A percentile compares a stretch with the other conserved stretches of the same genome.
Conservation (phyloP, 2,329 filamentous ascomycete species). For the Aspergillus clavatus region DNA sequence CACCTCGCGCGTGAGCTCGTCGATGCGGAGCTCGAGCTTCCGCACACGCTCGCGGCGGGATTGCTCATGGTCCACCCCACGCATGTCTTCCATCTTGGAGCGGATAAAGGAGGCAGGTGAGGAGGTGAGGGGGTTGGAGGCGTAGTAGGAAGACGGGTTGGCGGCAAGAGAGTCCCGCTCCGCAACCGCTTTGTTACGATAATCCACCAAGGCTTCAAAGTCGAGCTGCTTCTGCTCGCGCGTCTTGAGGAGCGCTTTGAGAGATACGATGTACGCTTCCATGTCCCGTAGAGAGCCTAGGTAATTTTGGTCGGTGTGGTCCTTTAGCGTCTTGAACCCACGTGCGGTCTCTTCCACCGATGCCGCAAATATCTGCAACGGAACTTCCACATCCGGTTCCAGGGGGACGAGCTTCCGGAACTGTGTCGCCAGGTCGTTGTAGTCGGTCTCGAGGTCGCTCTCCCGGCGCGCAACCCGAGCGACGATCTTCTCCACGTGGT, state of each 20-base stretch:
- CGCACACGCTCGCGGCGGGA: conserved; percentile 78
- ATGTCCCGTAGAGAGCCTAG: conserved; percentile 88
- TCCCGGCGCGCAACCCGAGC: conserved; percentile 83
- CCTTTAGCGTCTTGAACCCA: conserved; percentile 74
- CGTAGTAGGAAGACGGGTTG: conserved; percentile 57
- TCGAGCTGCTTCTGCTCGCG: conserved; percentile 97
- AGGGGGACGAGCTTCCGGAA: conserved; percentile 89
- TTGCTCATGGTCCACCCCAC: conserved; percentile 94
- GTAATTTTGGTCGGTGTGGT: conserved; percentile 93
- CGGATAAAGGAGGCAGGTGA: conserved; percentile 84
- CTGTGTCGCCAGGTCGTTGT: conserved; percentile 83
- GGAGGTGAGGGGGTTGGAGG: conserved; percentile 45
- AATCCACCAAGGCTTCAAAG: conserved; percentile 92
- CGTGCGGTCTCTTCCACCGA: conserved; percentile 78
- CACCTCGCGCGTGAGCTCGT: conserved; percentile 83
- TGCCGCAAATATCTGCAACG: conserved; percentile 79
- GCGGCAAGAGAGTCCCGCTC: conserved; percentile 78
- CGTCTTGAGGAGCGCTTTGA: conserved; percentile 84
- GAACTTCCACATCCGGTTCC: conserved; percentile 78
- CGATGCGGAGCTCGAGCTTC: conserved; percentile 87
- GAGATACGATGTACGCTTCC: conserved; percentile 84
- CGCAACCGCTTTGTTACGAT: conserved; percentile 81
- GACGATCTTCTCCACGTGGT: conserved; percentile 92
- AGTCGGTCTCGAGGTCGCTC: conserved; percentile 79
- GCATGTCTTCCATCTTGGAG: conserved; percentile 91